Evolutionary conservation across 2,329 filamentous ascomycete species (phyloP), one percentile per base, ranked within the genome.

Genomic region (Pleurostoma richardsiae): DNA sequence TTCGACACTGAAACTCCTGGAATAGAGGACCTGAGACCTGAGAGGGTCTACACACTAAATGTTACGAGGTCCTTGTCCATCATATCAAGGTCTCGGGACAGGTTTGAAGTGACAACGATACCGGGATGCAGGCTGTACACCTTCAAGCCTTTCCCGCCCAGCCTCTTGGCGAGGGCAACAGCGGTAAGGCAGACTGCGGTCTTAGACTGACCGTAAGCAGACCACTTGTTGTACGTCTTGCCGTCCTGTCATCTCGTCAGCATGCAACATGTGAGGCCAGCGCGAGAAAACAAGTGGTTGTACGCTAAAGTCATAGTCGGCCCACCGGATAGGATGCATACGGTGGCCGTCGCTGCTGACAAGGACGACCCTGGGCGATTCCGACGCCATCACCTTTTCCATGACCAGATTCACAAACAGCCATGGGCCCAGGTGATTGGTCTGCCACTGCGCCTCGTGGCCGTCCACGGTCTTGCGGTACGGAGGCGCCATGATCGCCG

Each of bases 201-300:
- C 39, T 48, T 48, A 10, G 46, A 45, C 40, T 48, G 46, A 5
- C 46, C 46, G 26, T 48, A 48, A 10, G 30, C 28, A 2, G 39
- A 42, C 46, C 43, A 48, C 3, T 39, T 39, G 19, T 48, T 28
- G 43, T 45, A 48, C 4, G 39, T 40, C 30, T 48, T 44, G 39
- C 46, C 46, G 8, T 36, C 33, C 33, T 36, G 33, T 8, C 8
- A n/a, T n/a, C 33, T 36, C 33, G 19, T 19, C 19, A 19, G 19
- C 33, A 8, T 8, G 33, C n/a, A 36, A 36, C 8, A 8, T 8
- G 33, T 36, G n/a, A n/a, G n/a, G 8, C 33, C 8, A 36, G 33
- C 33, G n/a, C n/a, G 33, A 36, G n/a, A 6, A 6, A 6, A 39
- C 26, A 29, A 5, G 31, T 19, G 28, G 30, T 11, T 27, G 29